phyloP scores from a whole-genome alignment of 164 flowering plant genomes.

The Magnolia officinalis region DNA sequence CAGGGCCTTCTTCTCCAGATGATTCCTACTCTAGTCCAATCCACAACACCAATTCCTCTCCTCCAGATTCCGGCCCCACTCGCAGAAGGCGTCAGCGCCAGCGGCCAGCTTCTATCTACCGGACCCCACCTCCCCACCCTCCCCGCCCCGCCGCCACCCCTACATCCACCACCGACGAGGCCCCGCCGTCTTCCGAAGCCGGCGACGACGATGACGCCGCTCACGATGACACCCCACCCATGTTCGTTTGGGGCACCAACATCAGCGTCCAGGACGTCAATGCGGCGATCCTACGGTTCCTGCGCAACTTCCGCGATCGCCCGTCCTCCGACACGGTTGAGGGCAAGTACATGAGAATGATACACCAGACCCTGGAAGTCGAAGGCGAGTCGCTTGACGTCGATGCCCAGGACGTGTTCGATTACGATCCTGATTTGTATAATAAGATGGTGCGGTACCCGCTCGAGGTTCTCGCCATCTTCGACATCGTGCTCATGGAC shows the following conservation, averaged over 20 bases:
- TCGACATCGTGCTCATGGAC: conserved; percentile 95
- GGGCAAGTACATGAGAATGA: conserved; percentile 72
- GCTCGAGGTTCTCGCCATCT: conserved; percentile 90
- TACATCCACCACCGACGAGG: conserved; percentile 44
- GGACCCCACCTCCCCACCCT: conserved; percentile 35
- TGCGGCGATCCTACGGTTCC: conserved; percentile 65
- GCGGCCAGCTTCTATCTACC: conserved; percentile 23
- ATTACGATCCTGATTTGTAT: conserved; percentile 75
- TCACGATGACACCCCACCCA: conserved; percentile 58
- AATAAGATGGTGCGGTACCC: conserved; percentile 89
- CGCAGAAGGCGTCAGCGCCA: conserved; percentile 27
- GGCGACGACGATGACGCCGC: conserved; percentile 38
- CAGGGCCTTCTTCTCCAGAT: conserved; percentile 82
- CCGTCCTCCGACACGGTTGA: conserved; percentile 28
- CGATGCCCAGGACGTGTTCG: conserved; percentile 78
- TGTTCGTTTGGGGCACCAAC: conserved; percentile 95
- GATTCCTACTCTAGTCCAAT: conserved; percentile 61
- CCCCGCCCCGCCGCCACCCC: conserved; percentile 39
- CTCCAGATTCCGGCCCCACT: conserved; percentile 26
- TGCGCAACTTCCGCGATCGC: conserved; percentile 62
- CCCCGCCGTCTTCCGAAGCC: conserved; percentile 54
- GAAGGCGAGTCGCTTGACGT: conserved; percentile 88
- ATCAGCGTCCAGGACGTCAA: conserved; percentile 91
- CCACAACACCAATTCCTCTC: conserved; percentile 64
- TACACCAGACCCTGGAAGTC: conserved; percentile 56